phyloP scores from a whole-genome alignment of 164 flowering plant genomes.

The Stephania japonica region DNA sequence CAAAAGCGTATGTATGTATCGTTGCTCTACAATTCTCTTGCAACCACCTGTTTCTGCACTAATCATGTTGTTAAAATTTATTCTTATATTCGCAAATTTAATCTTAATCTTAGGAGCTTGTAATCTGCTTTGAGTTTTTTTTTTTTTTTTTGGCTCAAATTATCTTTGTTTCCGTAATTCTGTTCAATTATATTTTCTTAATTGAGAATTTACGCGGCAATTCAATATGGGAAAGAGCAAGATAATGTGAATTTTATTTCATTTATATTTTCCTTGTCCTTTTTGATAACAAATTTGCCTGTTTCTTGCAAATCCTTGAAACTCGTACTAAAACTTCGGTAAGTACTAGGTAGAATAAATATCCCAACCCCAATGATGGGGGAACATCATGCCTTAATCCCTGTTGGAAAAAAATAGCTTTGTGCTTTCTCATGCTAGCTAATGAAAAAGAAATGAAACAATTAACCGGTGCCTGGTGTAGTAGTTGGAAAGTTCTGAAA shows the following conservation, averaged over 20 bases:
- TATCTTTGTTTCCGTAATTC: neutral
- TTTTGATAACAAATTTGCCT: neutral
- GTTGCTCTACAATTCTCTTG: neutral
- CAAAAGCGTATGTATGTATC: conserved; percentile 76
- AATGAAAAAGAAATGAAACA: neutral
- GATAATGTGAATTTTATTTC: neutral
- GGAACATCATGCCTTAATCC: neutral
- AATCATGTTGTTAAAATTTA: neutral
- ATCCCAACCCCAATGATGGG: neutral
- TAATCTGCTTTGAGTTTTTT: neutral
- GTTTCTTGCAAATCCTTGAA: neutral
- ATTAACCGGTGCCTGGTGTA: neutral
- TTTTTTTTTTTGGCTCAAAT: neutral
- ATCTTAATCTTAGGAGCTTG: neutral
- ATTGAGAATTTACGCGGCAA: neutral
- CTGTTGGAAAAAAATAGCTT: neutral
- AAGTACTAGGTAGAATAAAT: too few relatives aligned
- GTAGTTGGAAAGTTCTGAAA: neutral
- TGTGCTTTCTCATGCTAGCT: neutral
- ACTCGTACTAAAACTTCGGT: neutral
- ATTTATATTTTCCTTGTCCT: neutral
- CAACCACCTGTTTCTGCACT: neutral
- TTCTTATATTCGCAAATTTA: neutral
- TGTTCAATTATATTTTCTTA: neutral
- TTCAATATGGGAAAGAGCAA: neutral